Base-by-base conservation (phyloP, 345 rosid species). In the Eucalyptus marginata region DNA sequence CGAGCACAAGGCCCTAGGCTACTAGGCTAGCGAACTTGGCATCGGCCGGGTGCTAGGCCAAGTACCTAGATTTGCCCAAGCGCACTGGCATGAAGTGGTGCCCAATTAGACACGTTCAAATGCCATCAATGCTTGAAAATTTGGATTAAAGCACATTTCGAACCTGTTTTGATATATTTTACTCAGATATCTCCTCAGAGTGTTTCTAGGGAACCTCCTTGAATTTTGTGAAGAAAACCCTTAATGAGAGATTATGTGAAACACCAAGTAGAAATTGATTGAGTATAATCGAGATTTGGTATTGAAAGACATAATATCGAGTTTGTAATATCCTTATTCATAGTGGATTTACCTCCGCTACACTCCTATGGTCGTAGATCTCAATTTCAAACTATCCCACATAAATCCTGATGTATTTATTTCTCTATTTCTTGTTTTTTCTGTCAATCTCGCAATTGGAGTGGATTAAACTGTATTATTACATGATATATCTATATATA, bases 101-200 rank as follows among this genome's bases (percentile, higher is more conserved):
- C 66, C 15, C 0, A 7, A 7, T 59, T 25, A 58, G 66, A 6
- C 17, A 13, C 4, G 17, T 62, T 29, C 15, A 29, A 29, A 62
- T 27, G 68, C 33, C 15, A 29, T 29, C 17, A 13, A 62, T 29
- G 2, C 68, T 27, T 62, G 1, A 62, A 62, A 62, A 29, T 8
- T 62, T 29, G 68, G 68, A 62, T 27, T 29, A 27, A 62, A 62
- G 68, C 68, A 29, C 68, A 12, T 29, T 62, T 29, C 0, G 4
- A 62, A 29, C 2, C 2, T 29, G 2, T 62, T 27, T 62, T 4
- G 12, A 27, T 6, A 4, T 62, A 62, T 27, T 29, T 62, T 62
- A 29, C 68, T 27, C 8, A 0, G 0, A 62, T 12, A 29, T 27
- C 1, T 62, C 0, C 8, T 62, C 1, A 5, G 8, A 59, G 68